phyloP scores from a whole-genome alignment of 306 rosid species.

The Trichosanthes cucumerina region DNA sequence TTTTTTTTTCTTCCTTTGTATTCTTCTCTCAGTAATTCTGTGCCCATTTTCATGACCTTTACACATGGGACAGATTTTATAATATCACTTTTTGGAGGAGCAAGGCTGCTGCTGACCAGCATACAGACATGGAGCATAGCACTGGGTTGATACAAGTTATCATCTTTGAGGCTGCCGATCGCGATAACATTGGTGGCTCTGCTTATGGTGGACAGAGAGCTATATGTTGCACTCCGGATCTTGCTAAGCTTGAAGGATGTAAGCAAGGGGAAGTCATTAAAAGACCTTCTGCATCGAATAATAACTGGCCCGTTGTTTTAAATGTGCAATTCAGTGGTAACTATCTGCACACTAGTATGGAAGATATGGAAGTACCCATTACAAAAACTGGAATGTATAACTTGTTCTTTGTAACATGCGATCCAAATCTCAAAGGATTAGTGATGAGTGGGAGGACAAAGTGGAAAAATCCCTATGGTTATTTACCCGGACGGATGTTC shows the following conservation, averaged over 20 bases:
- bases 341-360: slow-evolving; percentile 22
- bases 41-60: slow-evolving; percentile 18
- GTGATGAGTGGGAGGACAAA: slow-evolving; percentile 75
- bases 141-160: slow-evolving; percentile 52
- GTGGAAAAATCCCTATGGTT: slow-evolving; percentile 91
- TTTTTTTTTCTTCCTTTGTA: not conserved
- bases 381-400: slow-evolving; percentile 87
- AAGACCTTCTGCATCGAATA: slow-evolving; percentile 66
- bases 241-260: slow-evolving; percentile 84
- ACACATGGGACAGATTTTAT: slow-evolving; percentile 43
- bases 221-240: slow-evolving; percentile 88
- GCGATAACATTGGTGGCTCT: slow-evolving; percentile 86
- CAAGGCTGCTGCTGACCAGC: slow-evolving; percentile 38
- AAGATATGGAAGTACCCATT: slow-evolving; percentile 34
- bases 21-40: not conserved
- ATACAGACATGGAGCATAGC: slow-evolving; percentile 31
- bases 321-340: slow-evolving; percentile 45
- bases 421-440: slow-evolving; percentile 73
- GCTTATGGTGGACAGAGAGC: slow-evolving; percentile 96
- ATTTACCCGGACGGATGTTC: slow-evolving; percentile 93
- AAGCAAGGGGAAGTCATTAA: slow-evolving; percentile 85
- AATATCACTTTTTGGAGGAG: slow-evolving; percentile 72
- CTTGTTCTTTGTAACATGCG: slow-evolving; percentile 83
- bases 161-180: slow-evolving; percentile 90
- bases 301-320: slow-evolving; percentile 64